Evolutionary conservation across 106 monocot genomes (phyloP).

Genomic region (Apostasia shenzhenica): DNA sequence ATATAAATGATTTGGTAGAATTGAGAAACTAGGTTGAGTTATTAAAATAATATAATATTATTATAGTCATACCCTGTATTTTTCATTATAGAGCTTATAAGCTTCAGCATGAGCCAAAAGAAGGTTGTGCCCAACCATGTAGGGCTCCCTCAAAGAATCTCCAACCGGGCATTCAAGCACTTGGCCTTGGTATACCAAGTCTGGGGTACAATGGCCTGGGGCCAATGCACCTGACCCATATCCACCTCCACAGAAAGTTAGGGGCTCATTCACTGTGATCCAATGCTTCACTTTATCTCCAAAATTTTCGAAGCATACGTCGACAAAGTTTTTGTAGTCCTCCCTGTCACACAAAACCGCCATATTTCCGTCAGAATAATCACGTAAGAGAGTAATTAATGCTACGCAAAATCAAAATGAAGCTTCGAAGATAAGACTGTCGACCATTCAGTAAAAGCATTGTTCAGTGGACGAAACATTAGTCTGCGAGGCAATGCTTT

Average conservation of each 20-base stretch:
- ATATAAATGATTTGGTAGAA: too few relatives aligned
- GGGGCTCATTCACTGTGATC: constrained; percentile 20
- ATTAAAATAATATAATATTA: too few relatives aligned
- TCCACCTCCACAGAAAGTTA: neutral
- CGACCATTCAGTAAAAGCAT: too few relatives aligned
- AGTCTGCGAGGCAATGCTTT: too few relatives aligned
- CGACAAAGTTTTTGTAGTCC: constrained; percentile 13
- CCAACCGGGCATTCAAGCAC: neutral
- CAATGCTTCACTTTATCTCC: constrained; percentile 26
- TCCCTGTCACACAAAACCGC: neutral
- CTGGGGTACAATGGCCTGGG: too few relatives aligned
- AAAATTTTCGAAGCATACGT: constrained; percentile 15
- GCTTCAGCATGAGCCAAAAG: constrained; percentile 14
- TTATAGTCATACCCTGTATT: constrained; percentile 2
- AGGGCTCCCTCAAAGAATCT: constrained; percentile 16
- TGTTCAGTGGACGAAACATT: too few relatives aligned
- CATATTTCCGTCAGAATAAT: too few relatives aligned
- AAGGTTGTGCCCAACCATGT: constrained; percentile 11
- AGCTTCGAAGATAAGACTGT: too few relatives aligned
- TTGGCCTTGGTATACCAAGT: too few relatives aligned
- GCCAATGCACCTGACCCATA: constrained; percentile 3
- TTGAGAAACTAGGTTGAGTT: too few relatives aligned
- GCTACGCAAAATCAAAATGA: too few relatives aligned
- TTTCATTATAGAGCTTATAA: constrained; percentile 8
- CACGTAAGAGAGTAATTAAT: too few relatives aligned